Evolutionary conservation across 164 flowering plant species (phyloP).

Genomic region (Aristolochia californica): DNA sequence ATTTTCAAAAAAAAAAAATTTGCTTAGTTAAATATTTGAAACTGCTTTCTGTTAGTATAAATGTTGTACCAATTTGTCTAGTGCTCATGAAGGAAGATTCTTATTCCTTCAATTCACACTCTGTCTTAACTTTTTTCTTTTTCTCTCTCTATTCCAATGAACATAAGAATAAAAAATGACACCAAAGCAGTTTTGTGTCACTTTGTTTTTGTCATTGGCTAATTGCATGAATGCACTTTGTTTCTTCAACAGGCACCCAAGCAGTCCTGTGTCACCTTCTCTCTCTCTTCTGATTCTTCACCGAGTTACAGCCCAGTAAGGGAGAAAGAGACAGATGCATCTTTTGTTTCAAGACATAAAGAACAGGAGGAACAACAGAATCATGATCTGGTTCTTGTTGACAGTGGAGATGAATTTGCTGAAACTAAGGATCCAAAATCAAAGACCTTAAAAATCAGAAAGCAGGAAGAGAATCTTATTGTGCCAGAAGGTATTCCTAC

Average conservation of each 20-base stretch:
- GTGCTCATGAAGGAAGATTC: too few relatives aligned
- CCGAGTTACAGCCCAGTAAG: conserved; percentile 16
- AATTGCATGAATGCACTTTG: too few relatives aligned
- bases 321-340: conserved; percentile 16
- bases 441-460: conserved; percentile 11
- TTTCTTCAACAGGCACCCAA: conserved; percentile 32
- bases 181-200: not conserved
- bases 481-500: conserved; percentile 15
- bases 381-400: conserved; percentile 18
- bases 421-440: conserved; percentile 8
- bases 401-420: conserved; percentile 15
- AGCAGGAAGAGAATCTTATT: conserved; percentile 10
- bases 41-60: too few relatives aligned
- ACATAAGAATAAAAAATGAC: not conserved
- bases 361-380: conserved; percentile 10
- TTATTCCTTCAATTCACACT: too few relatives aligned
- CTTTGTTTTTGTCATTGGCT: too few relatives aligned
- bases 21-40: too few relatives aligned
- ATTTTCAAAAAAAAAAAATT: too few relatives aligned
- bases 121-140: too few relatives aligned
- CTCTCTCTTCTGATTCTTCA: conserved; percentile 54
- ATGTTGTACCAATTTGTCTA: too few relatives aligned
- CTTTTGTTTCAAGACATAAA: conserved; percentile 6
- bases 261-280: conserved; percentile 22
- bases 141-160: too few relatives aligned